Evolutionary conservation across 2,329 filamentous ascomycete species (phyloP).

Genomic region (Ceratocystis alfenasii): DNA sequence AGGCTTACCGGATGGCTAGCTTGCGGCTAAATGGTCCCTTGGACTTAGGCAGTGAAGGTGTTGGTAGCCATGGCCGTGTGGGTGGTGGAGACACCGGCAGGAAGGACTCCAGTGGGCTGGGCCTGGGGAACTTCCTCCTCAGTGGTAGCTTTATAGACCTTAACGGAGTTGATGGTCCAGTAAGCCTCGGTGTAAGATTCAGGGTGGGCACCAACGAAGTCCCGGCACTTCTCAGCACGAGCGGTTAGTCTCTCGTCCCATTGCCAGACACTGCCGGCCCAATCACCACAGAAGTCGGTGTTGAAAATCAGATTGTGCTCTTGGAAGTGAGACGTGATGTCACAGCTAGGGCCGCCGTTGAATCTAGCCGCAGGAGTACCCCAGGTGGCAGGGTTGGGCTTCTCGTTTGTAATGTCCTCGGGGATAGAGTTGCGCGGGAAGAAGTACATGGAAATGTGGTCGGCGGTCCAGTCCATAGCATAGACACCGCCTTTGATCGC

Average conservation of each 20-base stretch:
- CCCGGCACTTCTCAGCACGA: conserved; percentile 53
- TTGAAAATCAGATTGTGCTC: no score
- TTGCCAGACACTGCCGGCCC: no score
- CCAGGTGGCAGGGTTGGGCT: conserved; percentile 56
- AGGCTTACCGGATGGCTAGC: no score
- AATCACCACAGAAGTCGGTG: no score
- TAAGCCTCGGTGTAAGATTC: conserved; percentile 58
- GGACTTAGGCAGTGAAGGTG: no score
- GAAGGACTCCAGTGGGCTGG: no score
- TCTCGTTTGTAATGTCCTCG: conserved; percentile 45
- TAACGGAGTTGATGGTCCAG: conserved; percentile 64
- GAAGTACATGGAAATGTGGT: conserved; percentile 67
- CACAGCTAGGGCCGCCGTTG: conserved; percentile 51
- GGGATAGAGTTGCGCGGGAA: conserved; percentile 59
- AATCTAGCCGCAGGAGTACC: conserved; percentile 58
- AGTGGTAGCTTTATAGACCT: conserved; percentile 37
- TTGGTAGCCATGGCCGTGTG: no score
- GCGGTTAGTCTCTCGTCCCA: conserved; percentile 39
- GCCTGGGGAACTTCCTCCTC: no score
- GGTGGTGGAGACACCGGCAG: no score
- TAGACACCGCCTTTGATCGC: conserved; percentile 55
- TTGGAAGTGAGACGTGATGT: conserved; percentile 46
- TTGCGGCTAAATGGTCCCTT: no score
- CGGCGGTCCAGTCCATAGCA: conserved; percentile 62
- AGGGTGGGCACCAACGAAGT: conserved; percentile 53